Evolutionary conservation across 371 early-diverging fungal genomes (phyloP), one percentile per base, ranked within the genome.

Genomic region (Apophysomyces ossiformis): DNA sequence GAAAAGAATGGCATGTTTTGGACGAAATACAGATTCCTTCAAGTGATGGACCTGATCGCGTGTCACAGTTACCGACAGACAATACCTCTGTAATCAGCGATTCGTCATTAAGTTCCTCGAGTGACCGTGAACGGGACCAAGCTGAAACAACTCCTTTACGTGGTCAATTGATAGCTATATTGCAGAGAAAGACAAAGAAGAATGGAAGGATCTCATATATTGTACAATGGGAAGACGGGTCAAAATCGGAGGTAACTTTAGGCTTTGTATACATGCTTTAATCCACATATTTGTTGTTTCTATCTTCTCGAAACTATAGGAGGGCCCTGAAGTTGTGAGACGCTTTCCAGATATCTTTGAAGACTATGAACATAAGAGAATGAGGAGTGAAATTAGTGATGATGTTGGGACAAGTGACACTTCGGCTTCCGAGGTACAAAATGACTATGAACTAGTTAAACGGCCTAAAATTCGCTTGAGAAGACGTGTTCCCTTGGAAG

Each of bases 191-290:
- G 21, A 21, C 21, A 21, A 26, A 21, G 21, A 50, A 26, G 21
- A 50, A 50, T 21, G 66, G 66, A 16, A 60, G 38, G 9, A 50
- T 65, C 5, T 45, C 41, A 9, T 65, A 65, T 38, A 13, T 59
- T 32, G 66, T 65, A 1, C 13, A 35, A 16, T 65, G 66, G 66
- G 45, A 54, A 18, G 59, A 65, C 13, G 59, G 59, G 5, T 37
- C 50, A 45, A 21, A 43, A 41, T 45, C 66, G 39, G 37, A 58
- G 66, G 66, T 60, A 44, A 47, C 5, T 9, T 21, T 21, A 7
- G 5, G 5, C 26, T 21, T 9, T 18, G 32, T 26, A 26, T 21
- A 50, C 4, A 5, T 50, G 18, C 54, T 8, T 21, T 11, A 50
- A 21, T 50, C 21, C 16, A 16, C 21, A 21, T 21, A 50, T 11